Conservation (phyloP, 768 basidiomycete species). For the Suillus clintonianus region DNA sequence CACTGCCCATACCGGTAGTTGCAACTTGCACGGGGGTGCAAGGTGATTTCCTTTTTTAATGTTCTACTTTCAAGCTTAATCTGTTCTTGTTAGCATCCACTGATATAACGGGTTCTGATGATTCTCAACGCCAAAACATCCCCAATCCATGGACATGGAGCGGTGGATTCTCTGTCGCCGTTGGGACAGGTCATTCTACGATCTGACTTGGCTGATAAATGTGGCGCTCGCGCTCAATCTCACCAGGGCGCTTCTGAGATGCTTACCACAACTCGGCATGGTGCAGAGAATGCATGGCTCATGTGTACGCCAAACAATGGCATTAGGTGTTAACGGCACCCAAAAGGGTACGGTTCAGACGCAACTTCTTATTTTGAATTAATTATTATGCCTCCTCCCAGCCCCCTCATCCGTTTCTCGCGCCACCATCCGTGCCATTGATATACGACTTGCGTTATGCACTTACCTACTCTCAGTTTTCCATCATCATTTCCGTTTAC, state of each 20-base stretch:
- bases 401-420: background rate
- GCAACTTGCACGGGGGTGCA: background rate
- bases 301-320: background rate
- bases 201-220: too few relatives aligned
- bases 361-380: too few relatives aligned
- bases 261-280: too few relatives aligned
- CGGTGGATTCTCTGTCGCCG: background rate
- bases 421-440: background rate
- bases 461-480: background rate
- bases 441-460: constrained; percentile 5
- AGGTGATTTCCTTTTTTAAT: background rate
- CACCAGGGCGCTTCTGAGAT: too few relatives aligned
- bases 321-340: background rate
- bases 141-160: background rate
- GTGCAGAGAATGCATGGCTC: too few relatives aligned
- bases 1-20: background rate
- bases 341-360: background rate
- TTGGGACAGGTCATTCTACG: background rate
- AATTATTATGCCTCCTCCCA: background rate
- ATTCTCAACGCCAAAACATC: background rate
- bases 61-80: background rate
- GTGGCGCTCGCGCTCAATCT: too few relatives aligned
- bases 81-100: background rate
- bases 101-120: background rate
- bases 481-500: background rate